phyloP scores from a whole-genome alignment of 2,329 filamentous ascomycete species.

The Aspergillus sojae region DNA sequence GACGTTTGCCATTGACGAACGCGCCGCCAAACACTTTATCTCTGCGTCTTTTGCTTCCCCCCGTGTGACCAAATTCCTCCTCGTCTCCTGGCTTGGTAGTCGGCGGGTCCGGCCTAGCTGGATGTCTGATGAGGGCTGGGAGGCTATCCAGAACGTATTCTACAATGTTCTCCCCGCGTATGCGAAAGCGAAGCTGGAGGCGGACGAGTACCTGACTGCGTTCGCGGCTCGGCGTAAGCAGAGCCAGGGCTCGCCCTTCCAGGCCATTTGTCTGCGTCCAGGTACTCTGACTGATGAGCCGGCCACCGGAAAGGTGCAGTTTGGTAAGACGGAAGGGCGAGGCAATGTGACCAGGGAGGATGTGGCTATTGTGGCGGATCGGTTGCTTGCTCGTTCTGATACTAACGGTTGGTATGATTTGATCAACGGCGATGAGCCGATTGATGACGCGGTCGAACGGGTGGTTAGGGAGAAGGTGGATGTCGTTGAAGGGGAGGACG shows the following conservation, averaged over 20 bases:
- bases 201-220: conserved; percentile 58
- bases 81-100: conserved; percentile 57
- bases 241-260: conserved; percentile 36
- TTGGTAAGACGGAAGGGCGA: conserved; percentile 52
- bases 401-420: conserved; percentile 58
- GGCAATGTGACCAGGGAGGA: conserved; percentile 53
- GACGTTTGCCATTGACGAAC: conserved; percentile 57
- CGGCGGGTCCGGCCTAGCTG: conserved; percentile 52
- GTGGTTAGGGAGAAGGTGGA: conserved; percentile 50
- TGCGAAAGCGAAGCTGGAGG: conserved; percentile 57
- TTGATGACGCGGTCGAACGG: conserved; percentile 51
- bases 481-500: conserved; percentile 54
- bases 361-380: conserved; percentile 55
- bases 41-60: conserved; percentile 49
- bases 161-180: conserved; percentile 55
- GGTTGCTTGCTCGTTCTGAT: conserved; percentile 51
- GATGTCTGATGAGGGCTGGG: conserved; percentile 55
- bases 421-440: conserved; percentile 52
- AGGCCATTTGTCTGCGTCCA: conserved; percentile 56
- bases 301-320: conserved; percentile 49
- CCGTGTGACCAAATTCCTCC: conserved; percentile 56
- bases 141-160: conserved; percentile 49
- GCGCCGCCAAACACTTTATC: conserved; percentile 59
- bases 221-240: conserved; percentile 39
- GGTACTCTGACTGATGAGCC: conserved; percentile 52